phyloP scores from a whole-genome alignment of 345 rosid species.

The Camelina laxa region DNA sequence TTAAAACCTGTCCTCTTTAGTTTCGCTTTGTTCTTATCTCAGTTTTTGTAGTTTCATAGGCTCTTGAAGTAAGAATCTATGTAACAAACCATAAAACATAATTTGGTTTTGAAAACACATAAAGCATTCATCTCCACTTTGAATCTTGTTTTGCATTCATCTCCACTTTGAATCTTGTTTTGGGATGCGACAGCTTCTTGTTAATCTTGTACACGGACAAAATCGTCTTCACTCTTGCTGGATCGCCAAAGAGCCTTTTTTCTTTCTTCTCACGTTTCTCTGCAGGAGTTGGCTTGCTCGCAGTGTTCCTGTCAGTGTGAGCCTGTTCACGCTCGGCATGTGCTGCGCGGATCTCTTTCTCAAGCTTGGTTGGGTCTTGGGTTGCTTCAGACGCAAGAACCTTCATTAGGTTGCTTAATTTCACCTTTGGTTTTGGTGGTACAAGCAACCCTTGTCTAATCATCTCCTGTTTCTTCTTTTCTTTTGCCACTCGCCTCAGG shows the following conservation, averaged over 20 bases:
- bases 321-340: conserved; percentile 98
- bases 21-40: neutral
- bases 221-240: conserved; percentile 60
- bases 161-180: conserved; percentile 84
- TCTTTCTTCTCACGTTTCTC: conserved; percentile 93
- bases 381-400: conserved; percentile 88
- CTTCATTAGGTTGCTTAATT: conserved; percentile 92
- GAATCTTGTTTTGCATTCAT: conserved; percentile 85
- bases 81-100: conserved; percentile 26
- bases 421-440: conserved; percentile 86
- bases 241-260: conserved; percentile 81
- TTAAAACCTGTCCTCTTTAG: conserved; percentile 63
- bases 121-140: no score
- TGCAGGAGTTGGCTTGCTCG: conserved; percentile 90
- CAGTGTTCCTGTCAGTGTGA: conserved; percentile 81
- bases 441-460: conserved; percentile 86
- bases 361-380: conserved; percentile 90
- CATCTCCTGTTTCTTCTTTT: conserved; percentile 90
- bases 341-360: conserved; percentile 79
- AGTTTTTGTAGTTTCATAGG: conserved; percentile 16
- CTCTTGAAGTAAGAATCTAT: conserved; percentile 26
- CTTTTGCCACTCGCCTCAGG: conserved; percentile 80
- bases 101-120: neutral
- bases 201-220: conserved; percentile 84
- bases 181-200: conserved; percentile 69